Percentiles rank a stretch among this genome's conserved stretches.
phyloP scores from a whole-genome alignment of 108 stramenopile genomes.

The Cyclotella kingstonii region DNA sequence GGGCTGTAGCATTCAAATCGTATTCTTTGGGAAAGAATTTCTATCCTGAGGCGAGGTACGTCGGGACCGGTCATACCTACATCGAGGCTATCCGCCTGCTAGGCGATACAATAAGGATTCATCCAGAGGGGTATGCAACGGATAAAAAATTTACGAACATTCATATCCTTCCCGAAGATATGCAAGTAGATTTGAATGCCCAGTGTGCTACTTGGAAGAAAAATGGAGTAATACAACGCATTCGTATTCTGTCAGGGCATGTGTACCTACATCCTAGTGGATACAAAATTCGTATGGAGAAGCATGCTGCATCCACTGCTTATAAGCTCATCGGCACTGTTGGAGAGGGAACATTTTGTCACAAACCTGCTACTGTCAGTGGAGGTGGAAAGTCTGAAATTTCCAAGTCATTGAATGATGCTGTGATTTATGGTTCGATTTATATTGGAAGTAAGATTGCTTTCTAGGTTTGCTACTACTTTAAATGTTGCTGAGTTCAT shows the following conservation, averaged over 20 bases:
- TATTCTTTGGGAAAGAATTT: conserved; percentile 50
- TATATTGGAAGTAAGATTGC: conserved; percentile 34
- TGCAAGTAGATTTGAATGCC: conserved; percentile 38
- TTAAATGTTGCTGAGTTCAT: no score
- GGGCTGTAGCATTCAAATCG: conserved; percentile 56
- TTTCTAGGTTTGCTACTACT: no score
- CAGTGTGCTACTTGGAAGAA: conserved; percentile 51
- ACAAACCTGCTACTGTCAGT: conserved; percentile 60
- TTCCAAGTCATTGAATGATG: conserved; percentile 52
- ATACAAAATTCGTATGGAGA: conserved; percentile 48
- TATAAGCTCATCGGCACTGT: conserved; percentile 53
- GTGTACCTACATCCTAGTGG: conserved; percentile 51
- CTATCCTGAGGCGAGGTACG: conserved; percentile 37
- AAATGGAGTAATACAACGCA: conserved; percentile 25
- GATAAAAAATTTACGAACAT: conserved; percentile 54
- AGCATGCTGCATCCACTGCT: conserved; percentile 44
- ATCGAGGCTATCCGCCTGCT: conserved; percentile 46
- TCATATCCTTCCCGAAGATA: conserved; percentile 54
- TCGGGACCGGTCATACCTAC: conserved; percentile 38
- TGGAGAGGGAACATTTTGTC: conserved; percentile 55
- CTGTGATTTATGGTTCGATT: conserved; percentile 53
- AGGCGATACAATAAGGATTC: conserved; percentile 45
- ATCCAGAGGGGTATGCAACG: conserved; percentile 57
- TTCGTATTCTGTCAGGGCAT: conserved; percentile 51
- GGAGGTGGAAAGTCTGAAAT: conserved; percentile 59